These are phyloP conservation scores for Pyrus pyrifolia DNA, from an alignment of 306 rosid species.

Conservation along the genomic window DNA sequence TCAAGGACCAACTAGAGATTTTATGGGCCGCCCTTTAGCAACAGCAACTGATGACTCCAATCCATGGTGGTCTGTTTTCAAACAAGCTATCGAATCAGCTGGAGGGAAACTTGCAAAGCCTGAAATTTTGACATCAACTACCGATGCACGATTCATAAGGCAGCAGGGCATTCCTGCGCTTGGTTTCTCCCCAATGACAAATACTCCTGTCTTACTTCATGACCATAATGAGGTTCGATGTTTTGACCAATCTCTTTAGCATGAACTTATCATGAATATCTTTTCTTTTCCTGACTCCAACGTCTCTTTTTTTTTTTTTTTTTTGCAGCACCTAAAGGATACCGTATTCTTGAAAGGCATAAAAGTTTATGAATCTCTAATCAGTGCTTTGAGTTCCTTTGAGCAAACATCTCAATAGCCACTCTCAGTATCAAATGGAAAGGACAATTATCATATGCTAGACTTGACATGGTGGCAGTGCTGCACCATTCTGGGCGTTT, in stretches of 20 bases:
- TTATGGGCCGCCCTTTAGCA: constrained; percentile 56
- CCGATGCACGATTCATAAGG: constrained; percentile 64
- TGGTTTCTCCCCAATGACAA: constrained; percentile 89
- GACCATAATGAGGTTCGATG: constrained; percentile 82
- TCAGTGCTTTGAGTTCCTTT: constrained; percentile 71
- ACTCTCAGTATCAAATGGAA: neutral
- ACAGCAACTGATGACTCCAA: constrained; percentile 67
- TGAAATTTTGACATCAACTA: constrained; percentile 77
- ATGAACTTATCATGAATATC: neutral
- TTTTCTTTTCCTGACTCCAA: neutral
- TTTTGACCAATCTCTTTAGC: neutral
- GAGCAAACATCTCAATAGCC: constrained; percentile 28
- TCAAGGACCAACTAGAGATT: constrained; percentile 63
- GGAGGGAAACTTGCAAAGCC: constrained; percentile 83
- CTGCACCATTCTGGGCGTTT: neutral
- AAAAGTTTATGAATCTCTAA: constrained; percentile 72
- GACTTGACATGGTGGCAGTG: neutral
- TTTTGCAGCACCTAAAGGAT: constrained; percentile 59
- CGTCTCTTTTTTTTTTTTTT: constrained; percentile 27
- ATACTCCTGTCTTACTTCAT: constrained; percentile 87
- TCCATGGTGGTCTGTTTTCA: constrained; percentile 87
- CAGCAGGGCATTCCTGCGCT: constrained; percentile 71
- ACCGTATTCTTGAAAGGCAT: constrained; percentile 68
- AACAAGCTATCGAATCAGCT: constrained; percentile 51
- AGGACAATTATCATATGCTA: neutral